Evolutionary conservation across 2,329 filamentous ascomycete species (phyloP), one percentile per base, ranked within the genome.

Genomic region (Endothia cerciana): DNA sequence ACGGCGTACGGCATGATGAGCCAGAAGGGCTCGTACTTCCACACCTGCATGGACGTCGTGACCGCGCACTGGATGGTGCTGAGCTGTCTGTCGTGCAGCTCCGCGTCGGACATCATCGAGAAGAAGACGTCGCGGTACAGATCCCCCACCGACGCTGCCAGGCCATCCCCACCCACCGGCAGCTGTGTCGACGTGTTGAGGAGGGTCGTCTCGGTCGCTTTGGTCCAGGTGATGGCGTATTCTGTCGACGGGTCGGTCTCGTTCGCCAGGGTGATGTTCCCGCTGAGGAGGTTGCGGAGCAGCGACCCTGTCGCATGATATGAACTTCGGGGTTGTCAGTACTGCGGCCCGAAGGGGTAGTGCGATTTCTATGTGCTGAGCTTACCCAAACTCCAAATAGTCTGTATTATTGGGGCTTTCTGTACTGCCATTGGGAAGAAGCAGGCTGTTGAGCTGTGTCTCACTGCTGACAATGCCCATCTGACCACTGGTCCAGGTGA

Each of bases 361-460:
- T 2, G 11, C 4, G 7, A 1, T 6, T 25, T 25, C 38, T 22
- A 28, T 6, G 7, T 11, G 25, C 1, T 28, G 4, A 5, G 53
- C 65, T 69, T 60, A 69, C 68, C 65, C 58, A 47, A 65, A 69
- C 33, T 67, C 60, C 22, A 65, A 51, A 22, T 69, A 69, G 40
- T 64, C 57, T 2, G 40, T 25, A 43, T 56, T 63, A 55, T 57
- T 59, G 0, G 68, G 68, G 40, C 22, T 51, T 25, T 67, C 63
- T 30, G 60, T 40, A 30, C 36, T 60, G n/a, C 65, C 65, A 3
- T 30, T 41, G 4, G 68, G 63, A 15, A 69, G 41, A 8, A 69
- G 45, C 25, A 67, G 59, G 11, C 43, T 45, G 36, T 58, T 51
- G 11, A 64, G 49, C 5, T 36, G 33, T 13, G 63, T 60, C 1